These are phyloP conservation scores for Botrytis hyacinthi DNA, from an alignment of 2,329 filamentous ascomycete species.

Conservation along the genomic window DNA sequence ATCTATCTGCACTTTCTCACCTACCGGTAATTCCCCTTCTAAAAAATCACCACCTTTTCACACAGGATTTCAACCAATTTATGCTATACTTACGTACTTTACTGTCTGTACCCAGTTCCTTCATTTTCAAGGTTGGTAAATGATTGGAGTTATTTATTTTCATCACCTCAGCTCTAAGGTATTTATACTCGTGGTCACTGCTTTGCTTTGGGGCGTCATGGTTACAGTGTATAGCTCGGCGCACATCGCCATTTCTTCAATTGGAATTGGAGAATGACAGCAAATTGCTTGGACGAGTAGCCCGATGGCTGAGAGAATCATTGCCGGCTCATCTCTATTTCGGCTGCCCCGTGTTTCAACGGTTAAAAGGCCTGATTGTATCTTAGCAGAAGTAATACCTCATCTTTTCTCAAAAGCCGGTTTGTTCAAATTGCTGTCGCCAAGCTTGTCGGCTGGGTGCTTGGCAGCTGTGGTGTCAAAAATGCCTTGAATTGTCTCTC, in stretches of 20 bases:
- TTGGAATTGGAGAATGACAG: not conserved
- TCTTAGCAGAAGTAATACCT: not conserved
- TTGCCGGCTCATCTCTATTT: no score
- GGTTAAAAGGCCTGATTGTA: not conserved
- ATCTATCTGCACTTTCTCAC: no score
- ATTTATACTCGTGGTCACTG: not conserved
- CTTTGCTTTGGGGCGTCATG: not conserved
- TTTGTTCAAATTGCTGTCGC: conserved; percentile 2
- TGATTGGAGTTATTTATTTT: not conserved
- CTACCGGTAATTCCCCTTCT: not conserved
- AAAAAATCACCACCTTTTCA: not conserved
- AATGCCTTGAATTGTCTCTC: not conserved
- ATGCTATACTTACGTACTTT: no score
- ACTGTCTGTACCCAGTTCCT: not conserved
- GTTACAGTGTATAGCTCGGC: not conserved
- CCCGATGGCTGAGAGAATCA: not conserved
- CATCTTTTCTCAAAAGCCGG: not conserved
- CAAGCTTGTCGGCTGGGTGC: conserved; percentile 13
- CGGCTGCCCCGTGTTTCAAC: not conserved
- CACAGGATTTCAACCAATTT: not conserved
- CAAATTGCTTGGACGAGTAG: not conserved
- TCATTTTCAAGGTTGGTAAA: not conserved
- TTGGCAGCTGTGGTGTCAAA: conserved; percentile 20
- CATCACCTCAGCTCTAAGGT: not conserved
- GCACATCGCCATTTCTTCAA: conserved; percentile 1